Evolutionary conservation across 2,329 filamentous ascomycete genomes (phyloP).

Genomic region (Microascus cirrosus): DNA sequence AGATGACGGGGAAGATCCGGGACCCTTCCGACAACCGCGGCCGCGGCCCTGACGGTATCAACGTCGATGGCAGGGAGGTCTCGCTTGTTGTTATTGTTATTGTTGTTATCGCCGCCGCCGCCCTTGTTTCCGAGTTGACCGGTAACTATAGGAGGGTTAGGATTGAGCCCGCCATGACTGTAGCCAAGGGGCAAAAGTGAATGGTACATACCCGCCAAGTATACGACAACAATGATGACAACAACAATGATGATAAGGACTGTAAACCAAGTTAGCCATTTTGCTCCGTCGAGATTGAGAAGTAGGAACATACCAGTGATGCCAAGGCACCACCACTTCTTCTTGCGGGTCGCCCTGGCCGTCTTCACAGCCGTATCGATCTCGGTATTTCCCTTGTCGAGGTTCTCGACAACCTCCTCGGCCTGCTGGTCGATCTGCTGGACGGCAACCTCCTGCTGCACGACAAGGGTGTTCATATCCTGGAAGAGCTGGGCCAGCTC

Average conservation of each 20-base stretch:
- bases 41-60: neutral
- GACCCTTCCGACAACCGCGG: neutral
- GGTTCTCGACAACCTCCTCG: conserved; percentile 74
- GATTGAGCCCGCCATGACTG: neutral
- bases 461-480: conserved; percentile 75
- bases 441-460: conserved; percentile 76
- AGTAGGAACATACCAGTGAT: conserved; percentile 44
- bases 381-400: conserved; percentile 75
- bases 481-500: conserved; percentile 82
- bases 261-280: conserved; percentile 16
- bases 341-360: conserved; percentile 68
- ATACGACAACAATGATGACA: conserved; percentile 37
- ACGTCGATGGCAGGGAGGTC: neutral
- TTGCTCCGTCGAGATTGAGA: neutral
- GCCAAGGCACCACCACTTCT: conserved; percentile 94
- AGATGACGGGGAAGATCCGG: neutral
- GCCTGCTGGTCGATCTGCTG: conserved; percentile 76
- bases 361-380: conserved; percentile 73
- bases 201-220: conserved; percentile 17
- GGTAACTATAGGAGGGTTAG: conserved; percentile 22
- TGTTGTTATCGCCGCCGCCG: conserved; percentile 14
- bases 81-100: conserved; percentile 15
- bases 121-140: conserved; percentile 10
- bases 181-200: neutral
- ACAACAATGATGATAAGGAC: conserved; percentile 42